A percentile compares a stretch with the other conserved stretches of the same genome.
These are phyloP conservation scores for Rhytidhysteron rufulum DNA, from an alignment of 2,329 filamentous ascomycete genomes.

Conservation along the genomic window DNA sequence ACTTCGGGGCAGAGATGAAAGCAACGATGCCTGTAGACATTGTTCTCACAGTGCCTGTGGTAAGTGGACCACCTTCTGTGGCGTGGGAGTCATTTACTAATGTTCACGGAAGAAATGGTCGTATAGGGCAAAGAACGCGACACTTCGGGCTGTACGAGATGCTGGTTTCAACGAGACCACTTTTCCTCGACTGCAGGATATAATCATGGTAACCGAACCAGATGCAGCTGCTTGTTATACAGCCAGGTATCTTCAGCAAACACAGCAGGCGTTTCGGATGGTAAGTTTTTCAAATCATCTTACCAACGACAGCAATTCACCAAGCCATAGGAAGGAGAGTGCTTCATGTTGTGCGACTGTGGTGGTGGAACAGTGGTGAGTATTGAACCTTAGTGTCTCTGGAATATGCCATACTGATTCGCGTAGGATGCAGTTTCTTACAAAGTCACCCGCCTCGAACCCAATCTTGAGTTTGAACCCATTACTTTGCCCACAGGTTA, in stretches of 20 bases:
- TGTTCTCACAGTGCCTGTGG: constrained; percentile 21
- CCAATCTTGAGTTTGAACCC: constrained; percentile 10
- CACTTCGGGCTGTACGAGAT: constrained; percentile 17
- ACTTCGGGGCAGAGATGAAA: constrained; percentile 8
- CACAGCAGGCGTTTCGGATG: constrained; percentile 1
- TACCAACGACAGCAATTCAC: too few species aligned
- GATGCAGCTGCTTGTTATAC: constrained; percentile 28
- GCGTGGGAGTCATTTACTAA: not conserved
- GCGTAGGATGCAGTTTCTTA: constrained; percentile 21
- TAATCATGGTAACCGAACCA: constrained; percentile 23
- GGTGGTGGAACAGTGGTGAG: constrained; percentile 16
- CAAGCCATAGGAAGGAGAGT: constrained; percentile 5
- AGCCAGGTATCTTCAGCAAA: constrained; percentile 17
- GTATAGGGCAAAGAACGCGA: constrained; percentile 25
- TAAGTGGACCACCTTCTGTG: constrained; percentile 4
- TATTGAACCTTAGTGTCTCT: not conserved
- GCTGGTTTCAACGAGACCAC: constrained; percentile 24
- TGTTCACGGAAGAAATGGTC: constrained; percentile 18
- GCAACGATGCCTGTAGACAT: constrained; percentile 20
- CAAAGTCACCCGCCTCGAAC: constrained; percentile 13
- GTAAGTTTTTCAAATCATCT: not conserved
- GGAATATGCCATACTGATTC: not conserved
- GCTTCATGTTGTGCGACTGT: constrained; percentile 17
- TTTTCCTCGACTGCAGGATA: constrained; percentile 19
- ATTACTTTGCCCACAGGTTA: constrained; percentile 2